These are phyloP conservation scores for Fraxinus anomala DNA, from an alignment of 257 asterid species.

Conservation along the genomic window DNA sequence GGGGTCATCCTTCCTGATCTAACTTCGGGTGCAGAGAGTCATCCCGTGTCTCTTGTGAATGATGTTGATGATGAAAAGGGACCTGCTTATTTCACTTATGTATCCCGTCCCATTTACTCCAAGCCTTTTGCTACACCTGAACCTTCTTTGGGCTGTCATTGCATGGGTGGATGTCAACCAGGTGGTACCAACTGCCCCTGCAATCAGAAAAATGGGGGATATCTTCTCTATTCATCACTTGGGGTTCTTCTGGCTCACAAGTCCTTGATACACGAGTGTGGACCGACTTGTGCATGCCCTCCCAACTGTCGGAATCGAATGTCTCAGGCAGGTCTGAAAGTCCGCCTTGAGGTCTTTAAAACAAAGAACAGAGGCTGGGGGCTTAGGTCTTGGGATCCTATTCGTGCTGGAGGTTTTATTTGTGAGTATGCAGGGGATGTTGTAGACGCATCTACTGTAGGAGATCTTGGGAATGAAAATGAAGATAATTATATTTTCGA, in stretches of 20 bases:
- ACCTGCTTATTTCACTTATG: constrained; percentile 55
- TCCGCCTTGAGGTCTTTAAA: constrained; percentile 50
- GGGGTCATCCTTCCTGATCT: constrained; percentile 57
- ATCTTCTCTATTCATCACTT: constrained; percentile 41
- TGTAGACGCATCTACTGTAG: constrained; percentile 35
- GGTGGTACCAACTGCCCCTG: constrained; percentile 48
- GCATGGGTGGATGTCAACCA: constrained; percentile 58
- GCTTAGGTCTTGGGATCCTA: constrained; percentile 65
- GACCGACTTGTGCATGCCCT: constrained; percentile 52
- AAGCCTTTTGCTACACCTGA: constrained; percentile 38
- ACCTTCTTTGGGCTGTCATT: constrained; percentile 40
- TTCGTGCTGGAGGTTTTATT: constrained; percentile 52
- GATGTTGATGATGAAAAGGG: constrained; percentile 61
- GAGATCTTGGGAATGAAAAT: constrained; percentile 37
- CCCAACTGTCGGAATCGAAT: constrained; percentile 48
- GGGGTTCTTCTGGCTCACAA: constrained; percentile 43
- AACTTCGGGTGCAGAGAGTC: constrained; percentile 52
- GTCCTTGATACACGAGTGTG: constrained; percentile 44
- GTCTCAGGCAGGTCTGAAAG: constrained; percentile 48
- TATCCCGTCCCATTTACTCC: constrained; percentile 41
- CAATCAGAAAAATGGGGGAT: constrained; percentile 45
- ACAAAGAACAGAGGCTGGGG: constrained; percentile 61
- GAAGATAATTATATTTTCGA: constrained; percentile 49
- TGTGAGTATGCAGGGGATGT: constrained; percentile 61
- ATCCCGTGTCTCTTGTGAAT: constrained; percentile 52